Evolutionary conservation across 805 yeast genomes (phyloP).

Genomic region (Kodamaea sagamina): DNA sequence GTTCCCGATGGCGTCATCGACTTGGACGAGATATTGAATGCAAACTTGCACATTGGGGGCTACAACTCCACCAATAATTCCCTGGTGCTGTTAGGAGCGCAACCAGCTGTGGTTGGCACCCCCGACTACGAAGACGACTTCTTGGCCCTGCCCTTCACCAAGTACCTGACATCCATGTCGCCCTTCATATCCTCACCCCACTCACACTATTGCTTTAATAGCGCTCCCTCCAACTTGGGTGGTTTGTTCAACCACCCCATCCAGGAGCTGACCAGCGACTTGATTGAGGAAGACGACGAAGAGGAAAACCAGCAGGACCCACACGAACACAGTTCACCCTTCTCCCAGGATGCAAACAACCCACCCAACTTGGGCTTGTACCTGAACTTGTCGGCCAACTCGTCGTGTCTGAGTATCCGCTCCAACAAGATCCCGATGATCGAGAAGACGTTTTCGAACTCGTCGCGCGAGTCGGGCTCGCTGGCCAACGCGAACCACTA

Average conservation of each 20-base stretch:
- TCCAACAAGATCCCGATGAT: conserved; percentile 19
- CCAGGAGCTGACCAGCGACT: conserved; percentile 25
- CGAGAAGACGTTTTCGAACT: conserved; percentile 36
- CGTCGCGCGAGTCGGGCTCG: conserved; percentile 31
- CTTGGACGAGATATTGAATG: conserved; percentile 39
- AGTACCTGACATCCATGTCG: conserved; percentile 23
- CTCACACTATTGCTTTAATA: conserved; percentile 7
- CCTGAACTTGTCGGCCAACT: conserved; percentile 32
- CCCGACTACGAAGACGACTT: conserved; percentile 29
- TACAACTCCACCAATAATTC: conserved; percentile 10
- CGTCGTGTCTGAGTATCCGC: conserved; percentile 35
- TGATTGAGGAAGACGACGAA: conserved; percentile 25
- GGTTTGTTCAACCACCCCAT: conserved; percentile 32
- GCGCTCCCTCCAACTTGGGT: conserved; percentile 12
- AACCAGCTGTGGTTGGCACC: not conserved
- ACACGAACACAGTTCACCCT: conserved; percentile 11
- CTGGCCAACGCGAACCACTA: conserved; percentile 2
- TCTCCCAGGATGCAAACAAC: conserved; percentile 9
- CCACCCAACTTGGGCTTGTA: conserved; percentile 3
- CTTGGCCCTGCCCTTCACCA: conserved; percentile 34
- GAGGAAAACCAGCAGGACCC: conserved; percentile 13
- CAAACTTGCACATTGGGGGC: conserved; percentile 31
- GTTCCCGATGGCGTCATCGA: conserved; percentile 44
- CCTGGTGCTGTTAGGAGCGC: conserved; percentile 5
- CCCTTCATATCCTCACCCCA: conserved; percentile 10